A percentile compares a stretch with the other conserved stretches of the same genome.
phyloP scores from a whole-genome alignment of 1,139 yeast genomes.

The Ogataea hybrid region DNA sequence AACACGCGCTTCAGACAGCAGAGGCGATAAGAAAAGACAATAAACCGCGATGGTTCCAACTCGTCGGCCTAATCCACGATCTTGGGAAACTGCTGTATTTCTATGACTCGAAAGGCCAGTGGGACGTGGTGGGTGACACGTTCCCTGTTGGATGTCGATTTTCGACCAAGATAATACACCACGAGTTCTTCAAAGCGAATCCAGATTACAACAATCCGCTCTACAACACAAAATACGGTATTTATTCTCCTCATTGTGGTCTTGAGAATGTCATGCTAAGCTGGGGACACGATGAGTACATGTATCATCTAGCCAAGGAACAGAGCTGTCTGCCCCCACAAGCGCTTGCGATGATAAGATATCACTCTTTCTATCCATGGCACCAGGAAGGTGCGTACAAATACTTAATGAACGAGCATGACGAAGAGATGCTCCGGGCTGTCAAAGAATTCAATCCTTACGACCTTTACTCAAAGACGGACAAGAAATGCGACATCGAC shows the following conservation, averaged over 20 bases:
- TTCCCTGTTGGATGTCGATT: constrained; percentile 73
- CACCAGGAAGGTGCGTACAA: constrained; percentile 68
- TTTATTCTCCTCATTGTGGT: constrained; percentile 64
- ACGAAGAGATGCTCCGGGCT: constrained; percentile 58
- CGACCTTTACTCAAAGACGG: constrained; percentile 65
- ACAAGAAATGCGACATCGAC: constrained; percentile 43
- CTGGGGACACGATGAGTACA: constrained; percentile 81
- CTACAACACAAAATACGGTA: constrained; percentile 65
- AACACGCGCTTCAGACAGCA: constrained; percentile 75
- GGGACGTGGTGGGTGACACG: constrained; percentile 85
- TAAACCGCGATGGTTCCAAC: constrained; percentile 74
- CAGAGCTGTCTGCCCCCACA: constrained; percentile 64
- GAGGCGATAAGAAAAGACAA: constrained; percentile 69
- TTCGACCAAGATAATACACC: constrained; percentile 57
- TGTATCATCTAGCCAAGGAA: constrained; percentile 68
- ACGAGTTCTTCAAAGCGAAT: constrained; percentile 57
- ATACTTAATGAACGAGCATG: constrained; percentile 65
- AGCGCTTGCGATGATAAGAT: constrained; percentile 71
- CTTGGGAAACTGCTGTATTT: constrained; percentile 67
- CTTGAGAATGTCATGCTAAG: constrained; percentile 69
- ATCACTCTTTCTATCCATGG: constrained; percentile 78
- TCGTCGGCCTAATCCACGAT: constrained; percentile 71
- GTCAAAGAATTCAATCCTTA: constrained; percentile 67
- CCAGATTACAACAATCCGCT: constrained; percentile 64
- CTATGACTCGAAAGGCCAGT: constrained; percentile 70